A percentile compares a stretch with the other conserved stretches of the same genome.
Evolutionary conservation across 2,329 filamentous ascomycete genomes (phyloP).

Genomic region (Lasiodiplodia citricola): DNA sequence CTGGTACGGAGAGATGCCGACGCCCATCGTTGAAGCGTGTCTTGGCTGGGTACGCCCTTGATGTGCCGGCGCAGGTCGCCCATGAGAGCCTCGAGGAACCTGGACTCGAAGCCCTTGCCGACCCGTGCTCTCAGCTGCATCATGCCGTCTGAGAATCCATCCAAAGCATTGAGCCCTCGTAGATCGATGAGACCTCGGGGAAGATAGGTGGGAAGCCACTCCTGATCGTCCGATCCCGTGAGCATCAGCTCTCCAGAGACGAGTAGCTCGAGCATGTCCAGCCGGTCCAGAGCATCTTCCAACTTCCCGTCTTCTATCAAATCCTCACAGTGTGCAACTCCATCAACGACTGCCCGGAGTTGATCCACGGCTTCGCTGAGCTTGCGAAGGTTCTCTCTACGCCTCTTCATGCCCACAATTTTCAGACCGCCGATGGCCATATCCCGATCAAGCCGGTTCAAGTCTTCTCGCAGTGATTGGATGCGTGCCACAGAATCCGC

Average conservation of each 20-base stretch:
- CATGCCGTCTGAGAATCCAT: slow-evolving; percentile 79
- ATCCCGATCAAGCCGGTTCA: slow-evolving; percentile 81
- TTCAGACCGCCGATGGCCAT: slow-evolving; percentile 85
- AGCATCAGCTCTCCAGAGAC: slow-evolving; percentile 72
- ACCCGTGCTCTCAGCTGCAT: slow-evolving; percentile 77
- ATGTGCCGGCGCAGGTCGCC: slow-evolving; percentile 82
- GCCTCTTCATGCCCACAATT: slow-evolving; percentile 80
- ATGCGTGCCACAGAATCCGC: slow-evolving; percentile 90
- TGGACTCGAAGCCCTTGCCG: slow-evolving; percentile 82
- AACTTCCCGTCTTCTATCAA: slow-evolving; percentile 84
- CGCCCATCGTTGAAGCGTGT: slow-evolving; percentile 85
- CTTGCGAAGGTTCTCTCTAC: slow-evolving; percentile 82
- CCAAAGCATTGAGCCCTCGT: slow-evolving; percentile 75
- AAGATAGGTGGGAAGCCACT: slow-evolving; percentile 42
- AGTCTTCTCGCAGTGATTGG: slow-evolving; percentile 76
- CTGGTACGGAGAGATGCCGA: slow-evolving; percentile 74
- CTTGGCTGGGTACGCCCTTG: slow-evolving; percentile 69
- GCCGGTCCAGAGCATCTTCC: slow-evolving; percentile 76
- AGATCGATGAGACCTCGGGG: slow-evolving; percentile 67
- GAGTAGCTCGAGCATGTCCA: slow-evolving; percentile 78
- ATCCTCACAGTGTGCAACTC: slow-evolving; percentile 76
- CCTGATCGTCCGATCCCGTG: slow-evolving; percentile 34
- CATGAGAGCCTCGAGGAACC: slow-evolving; percentile 79
- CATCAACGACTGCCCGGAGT: slow-evolving; percentile 76
- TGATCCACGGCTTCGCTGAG: slow-evolving; percentile 84